Evolutionary conservation across 75 land plant genomes (phyloP), one percentile per base, ranked within the genome.

Genomic region (Pinus albicaulis): DNA sequence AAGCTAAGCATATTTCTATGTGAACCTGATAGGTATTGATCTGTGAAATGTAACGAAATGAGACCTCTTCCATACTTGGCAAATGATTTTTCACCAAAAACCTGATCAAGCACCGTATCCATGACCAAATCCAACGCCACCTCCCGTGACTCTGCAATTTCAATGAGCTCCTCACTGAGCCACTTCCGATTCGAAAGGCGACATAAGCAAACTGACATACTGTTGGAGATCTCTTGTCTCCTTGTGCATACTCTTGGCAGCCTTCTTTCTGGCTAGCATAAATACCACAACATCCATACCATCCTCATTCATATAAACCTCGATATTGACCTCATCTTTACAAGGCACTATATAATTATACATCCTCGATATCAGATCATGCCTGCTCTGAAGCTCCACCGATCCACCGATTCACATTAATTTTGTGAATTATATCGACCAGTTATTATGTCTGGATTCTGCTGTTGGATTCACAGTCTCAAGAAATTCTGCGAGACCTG

Each of bases 221-320:
- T 81, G 84, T 77, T 86, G 89, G 55, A 95, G 80, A 80, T 95
- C 98, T 55, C 75, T 77, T 3, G 56, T 76, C 52, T 95, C 98
- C 78, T 94, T 91, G 22, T 84, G 92, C 97, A 95, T 93, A 59
- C 58, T 65, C 85, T 93, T 95, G 4, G 92, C 94, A 26, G 68
- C 52, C 77, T 95, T 95, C 86, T 85, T 91, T 80, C 82, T 86
- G 10, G 90, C 87, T 77, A 95, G 10, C 0, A 92, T 92, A 64
- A 93, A 86, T 17, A 91, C 83, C 16, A 95, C 80, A 11, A 86
- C 90, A 63, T 93, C 97, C 98, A 95, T 95, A 16, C 82, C 81
- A 36, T 95, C 98, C 8, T 91, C 94, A 69, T 95, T 95, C 97
- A 95, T 93, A 75, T 81, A 86, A 1, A 93, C 94, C 76, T 91